Conservation (phyloP, 495 filamentous ascomycete species). For the Aspergillus affinis region DNA sequence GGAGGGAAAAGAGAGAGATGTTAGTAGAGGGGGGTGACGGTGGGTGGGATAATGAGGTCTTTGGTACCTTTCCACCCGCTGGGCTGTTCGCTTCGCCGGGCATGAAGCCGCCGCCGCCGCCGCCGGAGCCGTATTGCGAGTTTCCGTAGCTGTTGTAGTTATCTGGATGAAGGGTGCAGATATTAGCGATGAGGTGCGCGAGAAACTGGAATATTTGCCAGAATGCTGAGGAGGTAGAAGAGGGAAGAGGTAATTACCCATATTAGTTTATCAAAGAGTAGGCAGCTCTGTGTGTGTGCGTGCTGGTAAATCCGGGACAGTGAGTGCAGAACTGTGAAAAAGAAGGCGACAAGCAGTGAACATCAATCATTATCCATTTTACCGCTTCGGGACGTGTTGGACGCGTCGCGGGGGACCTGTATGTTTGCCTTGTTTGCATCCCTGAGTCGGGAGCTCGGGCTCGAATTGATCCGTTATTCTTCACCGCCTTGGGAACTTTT, state of each 20-base stretch:
- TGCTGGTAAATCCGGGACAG: not conserved
- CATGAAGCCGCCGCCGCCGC: constrained; percentile 72
- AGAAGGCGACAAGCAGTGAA: not conserved
- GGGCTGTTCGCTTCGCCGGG: constrained; percentile 49
- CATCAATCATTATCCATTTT: constrained; percentile 31
- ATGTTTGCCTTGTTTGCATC: constrained; percentile 39
- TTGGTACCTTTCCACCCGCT: constrained; percentile 46
- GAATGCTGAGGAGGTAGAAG: not conserved
- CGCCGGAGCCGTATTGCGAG: constrained; percentile 43
- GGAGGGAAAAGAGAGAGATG: not conserved
- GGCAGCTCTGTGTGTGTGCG: not conserved
- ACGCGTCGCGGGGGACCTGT: constrained; percentile 39
- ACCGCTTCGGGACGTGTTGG: constrained; percentile 45
- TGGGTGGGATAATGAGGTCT: not conserved
- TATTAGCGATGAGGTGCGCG: not conserved
- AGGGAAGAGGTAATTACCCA: not conserved
- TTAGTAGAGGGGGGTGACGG: constrained; percentile 1
- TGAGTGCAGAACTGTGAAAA: not conserved
- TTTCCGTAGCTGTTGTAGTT: constrained; percentile 47
- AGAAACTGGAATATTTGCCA: not conserved
- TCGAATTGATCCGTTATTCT: constrained; percentile 24
- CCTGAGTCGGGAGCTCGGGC: constrained; percentile 8
- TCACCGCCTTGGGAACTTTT: constrained; percentile 39
- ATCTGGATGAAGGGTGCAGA: constrained; percentile 17
- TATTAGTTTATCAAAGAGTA: not conserved